Evolutionary conservation across 2,329 filamentous ascomycete genomes (phyloP).

Genomic region (Phyllosticta citriasiana): DNA sequence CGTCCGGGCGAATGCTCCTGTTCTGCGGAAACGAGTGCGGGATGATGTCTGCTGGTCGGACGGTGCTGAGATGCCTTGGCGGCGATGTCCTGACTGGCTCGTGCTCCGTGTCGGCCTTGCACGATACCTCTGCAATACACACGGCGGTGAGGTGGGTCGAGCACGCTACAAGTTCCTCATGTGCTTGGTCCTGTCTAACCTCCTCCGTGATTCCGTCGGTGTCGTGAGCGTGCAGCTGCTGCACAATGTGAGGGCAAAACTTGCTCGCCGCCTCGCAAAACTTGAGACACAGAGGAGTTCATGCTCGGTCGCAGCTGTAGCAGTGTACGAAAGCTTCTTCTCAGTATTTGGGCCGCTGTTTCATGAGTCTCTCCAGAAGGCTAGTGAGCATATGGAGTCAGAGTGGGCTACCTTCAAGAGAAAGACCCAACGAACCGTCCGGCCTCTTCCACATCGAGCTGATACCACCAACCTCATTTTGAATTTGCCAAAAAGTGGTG

Average conservation of each 20-base stretch:
- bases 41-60: conserved; percentile 50
- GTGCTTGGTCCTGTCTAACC: conserved; percentile 35
- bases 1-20: conserved; percentile 19
- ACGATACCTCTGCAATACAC: conserved; percentile 36
- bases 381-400: conserved; percentile 13
- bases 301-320: conserved; percentile 5
- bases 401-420: conserved; percentile 17
- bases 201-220: conserved; percentile 34
- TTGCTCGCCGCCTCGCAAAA: conserved; percentile 50
- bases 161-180: conserved; percentile 50
- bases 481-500: not conserved
- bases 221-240: conserved; percentile 27
- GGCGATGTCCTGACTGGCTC: conserved; percentile 53
- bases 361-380: conserved; percentile 12
- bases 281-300: conserved; percentile 35
- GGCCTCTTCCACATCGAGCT: conserved; percentile 31
- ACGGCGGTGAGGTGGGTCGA: conserved; percentile 35
- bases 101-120: conserved; percentile 49
- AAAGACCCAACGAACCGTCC: conserved; percentile 30
- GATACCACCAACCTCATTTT: not conserved
- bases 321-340: conserved; percentile 22
- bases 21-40: conserved; percentile 48
- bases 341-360: conserved; percentile 15
- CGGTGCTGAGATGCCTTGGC: conserved; percentile 45
- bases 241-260: conserved; percentile 40